A percentile compares a stretch with the other conserved stretches of the same genome.
Evolutionary conservation across 23 red algal species (phyloP).

Genomic region (Chondrus crispus): DNA sequence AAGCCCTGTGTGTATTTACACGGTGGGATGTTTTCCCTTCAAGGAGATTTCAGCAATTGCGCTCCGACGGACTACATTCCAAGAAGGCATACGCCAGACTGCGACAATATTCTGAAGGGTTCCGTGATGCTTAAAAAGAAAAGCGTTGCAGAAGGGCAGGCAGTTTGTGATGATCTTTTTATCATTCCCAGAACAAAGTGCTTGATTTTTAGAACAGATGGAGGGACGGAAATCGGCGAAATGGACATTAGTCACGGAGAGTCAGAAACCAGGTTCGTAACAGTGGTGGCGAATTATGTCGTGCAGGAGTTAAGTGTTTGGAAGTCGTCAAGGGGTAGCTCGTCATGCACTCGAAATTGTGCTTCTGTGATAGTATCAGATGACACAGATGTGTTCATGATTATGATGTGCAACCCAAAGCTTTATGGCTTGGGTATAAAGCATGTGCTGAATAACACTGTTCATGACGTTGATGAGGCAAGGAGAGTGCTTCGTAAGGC

Average conservation of each 20-base stretch:
- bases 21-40: no score
- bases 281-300: neutral
- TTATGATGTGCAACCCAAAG: neutral
- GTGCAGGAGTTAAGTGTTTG: neutral
- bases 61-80: no score
- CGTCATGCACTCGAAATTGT: neutral
- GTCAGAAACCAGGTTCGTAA: neutral
- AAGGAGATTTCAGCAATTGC: no score
- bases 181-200: neutral
- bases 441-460: neutral
- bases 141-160: no score
- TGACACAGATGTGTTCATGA: constrained; percentile 1
- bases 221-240: neutral
- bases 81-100: no score
- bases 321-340: neutral
- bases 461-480: neutral
- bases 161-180: no score
- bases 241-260: neutral
- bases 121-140: no score
- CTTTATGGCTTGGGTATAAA: neutral
- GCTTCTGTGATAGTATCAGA: neutral
- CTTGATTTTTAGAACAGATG: neutral
- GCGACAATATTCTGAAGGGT: no score
- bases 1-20: neutral
- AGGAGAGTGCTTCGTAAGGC: neutral